Percentiles rank a stretch among this genome's conserved stretches.
phyloP scores from a whole-genome alignment of 73 alveolate genomes.

The Stentor coeruleus region DNA sequence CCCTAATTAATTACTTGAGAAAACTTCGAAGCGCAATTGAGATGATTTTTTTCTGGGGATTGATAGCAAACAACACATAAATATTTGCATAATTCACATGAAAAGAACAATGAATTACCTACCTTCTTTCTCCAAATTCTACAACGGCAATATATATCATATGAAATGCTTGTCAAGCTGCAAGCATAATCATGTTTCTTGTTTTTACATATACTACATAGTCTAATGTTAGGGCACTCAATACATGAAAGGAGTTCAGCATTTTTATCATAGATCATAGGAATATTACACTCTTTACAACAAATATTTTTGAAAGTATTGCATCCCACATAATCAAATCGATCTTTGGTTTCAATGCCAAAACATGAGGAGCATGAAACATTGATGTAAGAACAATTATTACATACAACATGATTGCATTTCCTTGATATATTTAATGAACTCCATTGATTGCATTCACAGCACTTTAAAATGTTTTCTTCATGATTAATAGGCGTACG shows the following conservation, averaged over 20 bases:
- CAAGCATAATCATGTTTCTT: neutral
- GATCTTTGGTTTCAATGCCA: neutral
- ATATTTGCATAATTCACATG: neutral
- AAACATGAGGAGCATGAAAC: neutral
- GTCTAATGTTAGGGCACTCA: neutral
- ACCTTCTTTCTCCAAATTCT: neutral
- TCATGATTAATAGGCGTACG: neutral
- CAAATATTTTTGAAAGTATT: neutral
- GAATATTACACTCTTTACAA: neutral
- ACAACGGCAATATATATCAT: neutral
- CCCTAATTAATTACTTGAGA: too few relatives aligned
- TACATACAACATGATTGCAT: neutral
- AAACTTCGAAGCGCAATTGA: too few relatives aligned
- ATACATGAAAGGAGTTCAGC: neutral
- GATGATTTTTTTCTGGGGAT: neutral
- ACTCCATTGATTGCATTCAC: neutral
- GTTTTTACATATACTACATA: neutral
- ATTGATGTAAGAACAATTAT: neutral
- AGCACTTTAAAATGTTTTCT: neutral
- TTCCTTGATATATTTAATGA: too few relatives aligned
- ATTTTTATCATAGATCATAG: neutral
- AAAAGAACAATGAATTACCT: neutral
- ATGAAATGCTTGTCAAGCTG: neutral
- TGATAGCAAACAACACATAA: neutral
- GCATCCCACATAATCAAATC: neutral